phyloP scores from a whole-genome alignment of 208 protist species.

The Trypanosoma vivax region DNA sequence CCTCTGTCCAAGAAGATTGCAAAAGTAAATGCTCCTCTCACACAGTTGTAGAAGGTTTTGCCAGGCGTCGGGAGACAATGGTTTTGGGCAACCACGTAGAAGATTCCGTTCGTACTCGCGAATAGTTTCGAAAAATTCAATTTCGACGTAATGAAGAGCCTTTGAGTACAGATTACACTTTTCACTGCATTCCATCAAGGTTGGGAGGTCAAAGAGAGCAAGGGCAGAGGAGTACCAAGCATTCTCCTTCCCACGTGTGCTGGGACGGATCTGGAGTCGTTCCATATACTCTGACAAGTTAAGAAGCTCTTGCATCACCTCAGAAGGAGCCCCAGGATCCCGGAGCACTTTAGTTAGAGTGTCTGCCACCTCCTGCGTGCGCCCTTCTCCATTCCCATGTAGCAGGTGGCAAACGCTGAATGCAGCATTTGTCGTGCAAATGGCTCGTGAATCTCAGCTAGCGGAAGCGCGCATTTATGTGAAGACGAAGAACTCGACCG shows the following conservation, averaged over 20 bases:
- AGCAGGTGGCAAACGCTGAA: slow-evolving; percentile 85
- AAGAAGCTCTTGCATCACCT: slow-evolving; percentile 93
- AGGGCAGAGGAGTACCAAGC: slow-evolving; percentile 32
- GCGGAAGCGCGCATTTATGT: slow-evolving; percentile 60
- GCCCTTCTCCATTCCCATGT: slow-evolving; percentile 58
- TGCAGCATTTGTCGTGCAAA: slow-evolving; percentile 87
- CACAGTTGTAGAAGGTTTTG: slow-evolving; percentile 59
- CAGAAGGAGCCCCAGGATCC: slow-evolving; percentile 63
- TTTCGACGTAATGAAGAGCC: slow-evolving; percentile 94
- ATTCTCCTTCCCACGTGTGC: slow-evolving; percentile 27
- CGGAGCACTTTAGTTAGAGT: slow-evolving; percentile 68
- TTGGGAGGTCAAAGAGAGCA: slow-evolving; percentile 76
- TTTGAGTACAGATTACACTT: slow-evolving; percentile 92
- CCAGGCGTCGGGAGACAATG: slow-evolving; percentile 59
- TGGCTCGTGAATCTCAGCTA: slow-evolving; percentile 78
- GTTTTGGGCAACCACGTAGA: slow-evolving; percentile 48
- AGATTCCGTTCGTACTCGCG: slow-evolving; percentile 65
- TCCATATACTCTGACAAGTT: slow-evolving; percentile 98
- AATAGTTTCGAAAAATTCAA: slow-evolving; percentile 80
- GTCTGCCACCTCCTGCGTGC: slow-evolving; percentile 41
- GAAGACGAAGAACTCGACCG: slow-evolving; percentile 71
- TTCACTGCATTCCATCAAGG: slow-evolving; percentile 90
- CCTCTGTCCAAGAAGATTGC: slow-evolving; percentile 96
- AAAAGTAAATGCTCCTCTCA: slow-evolving; percentile 95
- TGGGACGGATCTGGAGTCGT: slow-evolving; percentile 82